These are phyloP conservation scores for Talaromyces stipitatus DNA, from an alignment of 495 filamentous ascomycete species.

Conservation along the genomic window DNA sequence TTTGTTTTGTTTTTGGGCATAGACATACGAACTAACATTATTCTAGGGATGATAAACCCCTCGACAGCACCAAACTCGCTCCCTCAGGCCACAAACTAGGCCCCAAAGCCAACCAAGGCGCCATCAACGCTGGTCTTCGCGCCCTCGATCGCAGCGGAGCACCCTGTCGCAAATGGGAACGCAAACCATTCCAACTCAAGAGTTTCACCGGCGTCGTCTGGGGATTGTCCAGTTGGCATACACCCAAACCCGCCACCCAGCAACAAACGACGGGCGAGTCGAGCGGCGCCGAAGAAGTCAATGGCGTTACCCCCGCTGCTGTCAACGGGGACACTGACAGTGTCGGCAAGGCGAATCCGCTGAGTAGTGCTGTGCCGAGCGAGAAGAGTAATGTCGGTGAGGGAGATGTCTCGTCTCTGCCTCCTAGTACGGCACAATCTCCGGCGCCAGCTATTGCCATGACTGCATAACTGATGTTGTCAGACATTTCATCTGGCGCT, in stretches of 20 bases:
- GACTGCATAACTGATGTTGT: slow-evolving; percentile 24
- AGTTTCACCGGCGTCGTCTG: slow-evolving; percentile 88
- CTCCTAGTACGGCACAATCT: slow-evolving; percentile 33
- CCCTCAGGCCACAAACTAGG: slow-evolving; percentile 68
- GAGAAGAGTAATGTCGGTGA: slow-evolving; percentile 63
- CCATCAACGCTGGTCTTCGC: slow-evolving; percentile 92
- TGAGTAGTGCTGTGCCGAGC: slow-evolving; percentile 42
- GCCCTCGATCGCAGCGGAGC: slow-evolving; percentile 86
- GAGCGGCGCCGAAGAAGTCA: slow-evolving; percentile 33
- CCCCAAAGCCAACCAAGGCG: slow-evolving; percentile 94
- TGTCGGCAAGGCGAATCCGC: slow-evolving; percentile 57
- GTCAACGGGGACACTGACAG: slow-evolving; percentile 59
- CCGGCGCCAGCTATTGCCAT: slow-evolving; percentile 40
- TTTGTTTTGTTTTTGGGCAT: not conserved
- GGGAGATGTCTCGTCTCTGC: slow-evolving; percentile 36
- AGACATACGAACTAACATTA: no score
- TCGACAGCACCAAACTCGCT: slow-evolving; percentile 39
- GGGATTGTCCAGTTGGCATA: slow-evolving; percentile 78
- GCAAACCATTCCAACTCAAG: slow-evolving; percentile 73
- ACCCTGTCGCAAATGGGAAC: slow-evolving; percentile 86
- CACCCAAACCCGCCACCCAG: slow-evolving; percentile 39
- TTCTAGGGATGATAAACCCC: slow-evolving; percentile 52
- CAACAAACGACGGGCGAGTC: slow-evolving; percentile 24
- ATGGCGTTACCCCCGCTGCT: slow-evolving; percentile 15
- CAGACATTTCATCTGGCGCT: not conserved